Conservation (phyloP, 768 basidiomycete species). For the Mycena rebaudengoi region DNA sequence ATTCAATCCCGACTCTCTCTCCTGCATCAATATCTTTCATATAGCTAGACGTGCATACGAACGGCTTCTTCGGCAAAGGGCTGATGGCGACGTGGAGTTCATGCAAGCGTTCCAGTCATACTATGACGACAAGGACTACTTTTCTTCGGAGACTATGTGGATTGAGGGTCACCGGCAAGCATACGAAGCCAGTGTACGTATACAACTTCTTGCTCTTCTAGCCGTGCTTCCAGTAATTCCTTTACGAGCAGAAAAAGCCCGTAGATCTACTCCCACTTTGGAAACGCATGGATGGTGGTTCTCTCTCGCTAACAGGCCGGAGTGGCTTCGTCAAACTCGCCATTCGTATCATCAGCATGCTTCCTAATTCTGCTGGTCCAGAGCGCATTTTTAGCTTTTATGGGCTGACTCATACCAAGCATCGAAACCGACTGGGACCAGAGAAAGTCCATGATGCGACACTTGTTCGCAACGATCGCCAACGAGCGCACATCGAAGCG, state of each 20-base stretch:
- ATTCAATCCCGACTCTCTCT: slow-evolving; percentile 11
- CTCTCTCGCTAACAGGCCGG: too few relatives aligned
- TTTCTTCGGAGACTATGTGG: slow-evolving; percentile 15
- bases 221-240: neutral
- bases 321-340: slow-evolving; percentile 31
- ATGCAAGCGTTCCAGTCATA: slow-evolving; percentile 18
- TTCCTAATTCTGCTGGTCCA: slow-evolving; percentile 37
- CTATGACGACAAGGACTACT: slow-evolving; percentile 1
- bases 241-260: neutral
- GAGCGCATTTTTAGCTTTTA: slow-evolving; percentile 38
- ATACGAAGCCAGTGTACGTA: slow-evolving; percentile 19
- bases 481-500: neutral
- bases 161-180: slow-evolving; percentile 2
- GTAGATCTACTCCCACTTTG: slow-evolving; percentile 11
- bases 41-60: slow-evolving; percentile 17
- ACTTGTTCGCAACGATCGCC: slow-evolving; percentile 7
- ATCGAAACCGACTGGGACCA: slow-evolving; percentile 27
- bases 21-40: slow-evolving; percentile 7
- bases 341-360: slow-evolving; percentile 33
- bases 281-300: neutral
- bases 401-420: slow-evolving; percentile 38
- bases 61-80: slow-evolving; percentile 11
- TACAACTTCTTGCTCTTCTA: neutral
- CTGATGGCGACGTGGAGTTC: slow-evolving; percentile 6
- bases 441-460: slow-evolving; percentile 29